Percentiles rank a stretch among this genome's conserved stretches.
Evolutionary conservation across 2,329 filamentous ascomycete genomes (phyloP).

Genomic region (Claviceps sorghi): DNA sequence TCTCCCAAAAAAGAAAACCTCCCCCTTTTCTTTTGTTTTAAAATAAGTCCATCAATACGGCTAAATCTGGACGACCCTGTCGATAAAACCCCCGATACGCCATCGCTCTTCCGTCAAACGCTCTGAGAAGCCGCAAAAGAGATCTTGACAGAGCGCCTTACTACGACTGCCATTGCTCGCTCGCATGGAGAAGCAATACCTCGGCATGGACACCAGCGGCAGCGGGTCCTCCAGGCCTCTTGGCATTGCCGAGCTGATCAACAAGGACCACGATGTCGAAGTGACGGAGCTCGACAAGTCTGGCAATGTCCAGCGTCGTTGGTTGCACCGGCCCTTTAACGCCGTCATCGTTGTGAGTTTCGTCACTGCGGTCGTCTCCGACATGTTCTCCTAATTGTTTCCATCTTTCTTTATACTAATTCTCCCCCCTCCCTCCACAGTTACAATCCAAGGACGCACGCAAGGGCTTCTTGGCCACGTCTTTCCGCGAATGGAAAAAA

Average conservation of each 20-base stretch:
- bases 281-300: conserved; percentile 24
- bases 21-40: too few relatives aligned
- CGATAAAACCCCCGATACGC: not conserved
- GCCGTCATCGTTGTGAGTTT: conserved; percentile 14
- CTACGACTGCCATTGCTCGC: not conserved
- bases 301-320: conserved; percentile 20
- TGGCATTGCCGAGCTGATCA: conserved; percentile 13
- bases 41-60: not conserved
- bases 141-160: not conserved
- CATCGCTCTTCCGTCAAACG: not conserved
- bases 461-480: conserved; percentile 15
- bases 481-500: conserved; percentile 22
- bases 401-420: too few relatives aligned
- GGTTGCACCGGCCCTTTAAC: conserved; percentile 18
- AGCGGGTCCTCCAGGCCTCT: not conserved
- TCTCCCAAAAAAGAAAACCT: not conserved
- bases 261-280: conserved; percentile 14
- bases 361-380: not conserved
- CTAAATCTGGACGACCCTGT: not conserved
- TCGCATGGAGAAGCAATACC: not conserved
- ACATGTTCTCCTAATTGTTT: too few relatives aligned
- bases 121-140: not conserved
- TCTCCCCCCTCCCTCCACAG: conserved; percentile 5
- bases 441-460: conserved; percentile 10
- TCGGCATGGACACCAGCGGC: not conserved